phyloP scores from a whole-genome alignment of 352 stramenopile genomes.

The Phytophthora pinifolia region DNA sequence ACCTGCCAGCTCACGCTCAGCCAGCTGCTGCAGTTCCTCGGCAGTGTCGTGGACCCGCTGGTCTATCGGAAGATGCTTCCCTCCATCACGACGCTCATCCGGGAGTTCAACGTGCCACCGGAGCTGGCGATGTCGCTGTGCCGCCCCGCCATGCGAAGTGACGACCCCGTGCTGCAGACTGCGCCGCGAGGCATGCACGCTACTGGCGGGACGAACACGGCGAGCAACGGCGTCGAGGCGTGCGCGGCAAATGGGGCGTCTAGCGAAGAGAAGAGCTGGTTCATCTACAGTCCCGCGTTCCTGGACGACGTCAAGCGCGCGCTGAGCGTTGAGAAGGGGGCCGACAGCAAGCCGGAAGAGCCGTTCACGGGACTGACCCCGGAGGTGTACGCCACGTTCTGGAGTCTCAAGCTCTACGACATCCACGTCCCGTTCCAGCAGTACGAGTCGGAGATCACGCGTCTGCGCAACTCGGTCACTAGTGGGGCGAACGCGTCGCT shows the following conservation, averaged over 20 bases:
- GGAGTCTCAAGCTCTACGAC: slow-evolving; percentile 86
- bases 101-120: slow-evolving; percentile 71
- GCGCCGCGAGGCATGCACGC: slow-evolving; percentile 67
- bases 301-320: slow-evolving; percentile 60
- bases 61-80: slow-evolving; percentile 78
- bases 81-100: slow-evolving; percentile 57
- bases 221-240: slow-evolving; percentile 17
- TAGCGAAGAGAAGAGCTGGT: slow-evolving; percentile 45
- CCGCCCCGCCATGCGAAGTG: slow-evolving; percentile 74
- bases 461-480: slow-evolving; percentile 60
- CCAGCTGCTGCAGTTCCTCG: slow-evolving; percentile 86
- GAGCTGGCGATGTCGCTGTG: slow-evolving; percentile 82
- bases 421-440: slow-evolving; percentile 84
- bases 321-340: slow-evolving; percentile 23
- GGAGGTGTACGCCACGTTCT: slow-evolving; percentile 85
- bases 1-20: slow-evolving; percentile 85
- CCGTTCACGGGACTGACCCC: slow-evolving; percentile 71
- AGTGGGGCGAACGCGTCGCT: slow-evolving; percentile 35
- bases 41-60: slow-evolving; percentile 65
- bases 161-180: slow-evolving; percentile 65
- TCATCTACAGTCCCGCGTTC: slow-evolving; percentile 62
- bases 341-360: slow-evolving; percentile 30
- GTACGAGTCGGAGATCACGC: slow-evolving; percentile 83
- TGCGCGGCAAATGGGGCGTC: slow-evolving; percentile 11
- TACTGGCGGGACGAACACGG: slow-evolving; percentile 30